Base-by-base conservation (phyloP, 495 filamentous ascomycete genomes). In the Cairneyella variabilis region DNA sequence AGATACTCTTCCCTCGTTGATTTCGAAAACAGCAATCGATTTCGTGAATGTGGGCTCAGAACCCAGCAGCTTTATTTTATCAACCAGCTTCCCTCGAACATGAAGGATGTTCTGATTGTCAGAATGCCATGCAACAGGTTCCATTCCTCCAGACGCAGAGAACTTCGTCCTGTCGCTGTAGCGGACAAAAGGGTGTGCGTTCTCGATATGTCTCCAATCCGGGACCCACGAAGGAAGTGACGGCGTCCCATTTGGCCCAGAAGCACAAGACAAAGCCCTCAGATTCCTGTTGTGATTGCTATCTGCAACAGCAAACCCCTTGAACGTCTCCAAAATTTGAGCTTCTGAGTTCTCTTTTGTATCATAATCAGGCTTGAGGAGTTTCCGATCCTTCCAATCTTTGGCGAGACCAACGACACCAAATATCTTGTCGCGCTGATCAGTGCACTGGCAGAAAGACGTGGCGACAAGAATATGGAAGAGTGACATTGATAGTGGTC, bases 181-280 rank as follows among this genome's bases (percentile, higher is more conserved):
- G 17, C 49, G 51, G 10, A 62, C 53, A 22, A 66, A 39, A 18
- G 46, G 44, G 18, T 63, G 17, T 16, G 41, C 7, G 25, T 54
- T 48, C 3, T 48, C 36, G n/a, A 53, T 39, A 7, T 30, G 22
- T 4, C 48, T 51, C 37, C 64, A 50, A 36, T 67, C 64, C 0
- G 64, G 62, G 14, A 54, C 63, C 64, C 64, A 67, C 5, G 62
- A 63, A 1, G 64, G 64, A 10, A 67, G 58, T 47, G 5, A 7
- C 28, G 14, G 14, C 22, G 47, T 36, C 8, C 37, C 12, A 32
- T 36, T 0, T 25, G 18, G 10, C 21, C 23, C 36, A 4, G 47
- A 23, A 11, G 52, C 47, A 32, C 57, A 48, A 25, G 55, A 58
- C 8, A 62, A 48, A 40, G 48, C 9, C 14, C 54, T 45, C 11